These are phyloP conservation scores for Edaphochlamys debaryana DNA, from an alignment of 139 green algal species.

Conservation along the genomic window DNA sequence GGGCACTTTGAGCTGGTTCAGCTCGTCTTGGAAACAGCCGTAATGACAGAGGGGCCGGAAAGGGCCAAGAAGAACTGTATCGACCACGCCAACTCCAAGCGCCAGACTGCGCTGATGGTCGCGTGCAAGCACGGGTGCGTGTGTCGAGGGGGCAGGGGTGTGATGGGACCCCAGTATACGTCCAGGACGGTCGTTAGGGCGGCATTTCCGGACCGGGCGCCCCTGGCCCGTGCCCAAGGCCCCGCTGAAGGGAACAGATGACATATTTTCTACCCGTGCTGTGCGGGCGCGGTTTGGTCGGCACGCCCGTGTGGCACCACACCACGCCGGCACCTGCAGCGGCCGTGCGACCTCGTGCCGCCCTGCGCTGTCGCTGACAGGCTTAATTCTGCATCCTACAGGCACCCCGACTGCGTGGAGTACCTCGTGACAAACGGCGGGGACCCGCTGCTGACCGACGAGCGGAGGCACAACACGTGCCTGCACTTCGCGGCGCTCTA, in stretches of 20 bases:
- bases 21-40: conserved; percentile 61
- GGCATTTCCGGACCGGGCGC: too few relatives aligned
- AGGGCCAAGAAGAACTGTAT: conserved; percentile 56
- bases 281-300: too few relatives aligned
- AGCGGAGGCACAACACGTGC: conserved; percentile 59
- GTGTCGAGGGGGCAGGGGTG: too few relatives aligned
- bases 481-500: conserved; percentile 62
- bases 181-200: too few relatives aligned
- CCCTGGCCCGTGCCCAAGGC: too few relatives aligned
- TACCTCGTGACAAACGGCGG: conserved; percentile 62
- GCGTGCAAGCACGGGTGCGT: conserved; percentile 67
- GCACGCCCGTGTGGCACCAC: too few relatives aligned
- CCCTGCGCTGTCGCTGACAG: too few relatives aligned
- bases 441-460: conserved; percentile 55
- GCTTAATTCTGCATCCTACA: conserved; percentile 9
- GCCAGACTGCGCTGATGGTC: conserved; percentile 62
- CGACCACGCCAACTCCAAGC: conserved; percentile 62
- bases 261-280: too few relatives aligned
- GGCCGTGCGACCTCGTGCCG: too few relatives aligned
- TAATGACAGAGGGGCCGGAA: conserved; percentile 52
- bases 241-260: too few relatives aligned
- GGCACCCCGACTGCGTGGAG: conserved; percentile 63
- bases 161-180: too few relatives aligned
- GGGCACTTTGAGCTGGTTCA: conserved; percentile 65
- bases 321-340: too few relatives aligned